These are phyloP conservation scores for Henckelia pumila DNA, from an alignment of 257 asterid species.

Conservation along the genomic window DNA sequence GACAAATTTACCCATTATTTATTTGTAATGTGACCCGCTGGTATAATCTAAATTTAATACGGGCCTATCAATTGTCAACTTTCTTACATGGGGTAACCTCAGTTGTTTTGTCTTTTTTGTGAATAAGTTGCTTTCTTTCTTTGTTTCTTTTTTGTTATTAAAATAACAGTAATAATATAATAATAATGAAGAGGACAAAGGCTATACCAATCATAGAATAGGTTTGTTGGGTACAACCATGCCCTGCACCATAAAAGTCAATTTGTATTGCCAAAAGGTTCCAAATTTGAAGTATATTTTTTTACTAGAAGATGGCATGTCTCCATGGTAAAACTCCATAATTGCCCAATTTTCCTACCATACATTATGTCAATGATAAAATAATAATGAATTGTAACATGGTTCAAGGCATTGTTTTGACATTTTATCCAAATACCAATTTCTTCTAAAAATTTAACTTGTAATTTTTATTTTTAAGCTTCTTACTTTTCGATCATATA, in stretches of 20 bases:
- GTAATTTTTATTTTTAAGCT: no score
- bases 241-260: constrained; percentile 32
- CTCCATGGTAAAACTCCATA: constrained; percentile 11
- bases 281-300: constrained; percentile 6
- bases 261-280: constrained; percentile 16
- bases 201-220: constrained; percentile 33
- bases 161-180: not conserved
- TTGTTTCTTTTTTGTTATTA: not conserved
- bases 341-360: not conserved
- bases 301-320: not conserved
- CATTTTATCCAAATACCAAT: no score
- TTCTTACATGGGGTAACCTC: constrained; percentile 20
- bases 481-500: no score
- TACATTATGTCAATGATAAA: not conserved
- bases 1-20: not conserved
- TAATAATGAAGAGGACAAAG: constrained; percentile 22
- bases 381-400: no score
- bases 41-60: not conserved
- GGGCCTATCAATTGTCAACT: constrained; percentile 21
- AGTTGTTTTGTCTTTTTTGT: not conserved
- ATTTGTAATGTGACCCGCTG: not conserved
- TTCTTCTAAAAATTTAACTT: not conserved
- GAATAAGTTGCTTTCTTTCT: not conserved
- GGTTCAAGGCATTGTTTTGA: no score
- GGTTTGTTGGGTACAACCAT: constrained; percentile 34